Conservation (phyloP, 805 yeast genomes). For the Yarrowia sp. region DNA sequence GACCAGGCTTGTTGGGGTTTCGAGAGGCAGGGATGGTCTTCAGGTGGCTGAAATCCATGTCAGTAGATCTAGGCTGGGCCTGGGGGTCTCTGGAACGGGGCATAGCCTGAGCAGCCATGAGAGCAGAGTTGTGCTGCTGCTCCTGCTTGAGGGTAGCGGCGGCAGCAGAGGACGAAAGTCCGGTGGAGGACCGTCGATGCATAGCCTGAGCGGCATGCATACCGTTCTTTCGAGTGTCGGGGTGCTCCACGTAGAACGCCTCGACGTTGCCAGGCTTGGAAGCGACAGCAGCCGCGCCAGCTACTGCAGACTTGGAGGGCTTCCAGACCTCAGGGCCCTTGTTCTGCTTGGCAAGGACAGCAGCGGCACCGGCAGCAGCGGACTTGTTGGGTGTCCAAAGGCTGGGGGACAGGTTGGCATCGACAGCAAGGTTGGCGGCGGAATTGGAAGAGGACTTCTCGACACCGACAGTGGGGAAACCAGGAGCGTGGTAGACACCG, state of each 20-base stretch:
- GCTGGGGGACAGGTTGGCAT: constrained; percentile 48
- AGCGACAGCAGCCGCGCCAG: constrained; percentile 32
- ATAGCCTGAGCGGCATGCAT: constrained; percentile 33
- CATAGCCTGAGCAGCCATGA: constrained; percentile 36
- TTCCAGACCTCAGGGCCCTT: constrained; percentile 50
- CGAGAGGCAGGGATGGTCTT: constrained; percentile 29
- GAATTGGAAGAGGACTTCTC: constrained; percentile 46
- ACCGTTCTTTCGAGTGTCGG: constrained; percentile 39
- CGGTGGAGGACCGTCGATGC: constrained; percentile 41
- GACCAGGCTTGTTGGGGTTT: constrained; percentile 38
- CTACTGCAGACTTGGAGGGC: constrained; percentile 43
- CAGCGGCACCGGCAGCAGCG: constrained; percentile 50
- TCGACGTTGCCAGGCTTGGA: constrained; percentile 38
- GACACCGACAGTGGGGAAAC: constrained; percentile 52
- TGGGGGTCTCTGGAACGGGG: constrained; percentile 37
- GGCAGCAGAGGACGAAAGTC: constrained; percentile 47
- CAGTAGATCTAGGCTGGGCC: constrained; percentile 33
- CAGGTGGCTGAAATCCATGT: constrained; percentile 27
- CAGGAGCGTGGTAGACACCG: constrained; percentile 50
- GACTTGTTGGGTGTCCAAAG: constrained; percentile 49
- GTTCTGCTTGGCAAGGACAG: constrained; percentile 48
- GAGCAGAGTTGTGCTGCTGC: constrained; percentile 36
- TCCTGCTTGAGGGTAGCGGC: constrained; percentile 43
- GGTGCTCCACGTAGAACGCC: constrained; percentile 39
- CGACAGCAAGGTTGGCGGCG: constrained; percentile 50